Evolutionary conservation across 2,329 filamentous ascomycete genomes (phyloP), one percentile per base, ranked within the genome.

Genomic region (Calonectria pseudoreteaudii): DNA sequence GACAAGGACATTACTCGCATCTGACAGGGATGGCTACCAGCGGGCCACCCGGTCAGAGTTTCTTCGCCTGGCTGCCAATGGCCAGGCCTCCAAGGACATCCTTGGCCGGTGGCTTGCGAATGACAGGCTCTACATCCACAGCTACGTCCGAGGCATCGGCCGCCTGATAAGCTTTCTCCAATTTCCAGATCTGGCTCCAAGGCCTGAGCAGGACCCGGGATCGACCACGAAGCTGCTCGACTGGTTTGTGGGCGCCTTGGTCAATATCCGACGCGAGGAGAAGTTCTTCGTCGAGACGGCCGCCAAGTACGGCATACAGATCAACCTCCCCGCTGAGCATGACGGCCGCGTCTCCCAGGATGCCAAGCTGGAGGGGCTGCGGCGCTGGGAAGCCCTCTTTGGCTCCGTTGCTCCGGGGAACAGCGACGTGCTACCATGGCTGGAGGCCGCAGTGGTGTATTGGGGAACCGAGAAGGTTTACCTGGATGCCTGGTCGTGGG

Each of bases 391-490:
- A 65, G 74, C 74, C 26, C 89, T 94, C 6, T 89, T 91, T 70
- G 88, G 87, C n/a, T 88, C 88, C 5, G 86, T 90, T 16, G 87
- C 87, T 66, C 84, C 88, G 0, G 86, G 86, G 10, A 85, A 86
- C 3, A 87, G 84, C 1, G 75, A 78, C 2, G 68, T 75, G 1
- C 81, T 94, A 0, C 83, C 85, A 0, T 88, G 86, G 80, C 84
- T 95, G 3, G 93, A 95, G 81, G 93, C 92, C 8, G 87, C 94
- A 74, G 89, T 94, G 3, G 88, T 94, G n/a, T 89, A 95, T 30
- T 96, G 93, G 92, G 92, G 91, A n/a, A 95, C 93, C 1, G 94
- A 96, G 84, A 91, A 87, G 60, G 89, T 88, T 73, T 93, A 93
- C 80, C 81, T 92, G 23, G 86, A 89, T 49, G 88, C 91, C 16